Percentiles rank a stretch among this genome's conserved stretches.
Evolutionary conservation across 257 asterid species (phyloP).

Genomic region (Penstemon eatonii): DNA sequence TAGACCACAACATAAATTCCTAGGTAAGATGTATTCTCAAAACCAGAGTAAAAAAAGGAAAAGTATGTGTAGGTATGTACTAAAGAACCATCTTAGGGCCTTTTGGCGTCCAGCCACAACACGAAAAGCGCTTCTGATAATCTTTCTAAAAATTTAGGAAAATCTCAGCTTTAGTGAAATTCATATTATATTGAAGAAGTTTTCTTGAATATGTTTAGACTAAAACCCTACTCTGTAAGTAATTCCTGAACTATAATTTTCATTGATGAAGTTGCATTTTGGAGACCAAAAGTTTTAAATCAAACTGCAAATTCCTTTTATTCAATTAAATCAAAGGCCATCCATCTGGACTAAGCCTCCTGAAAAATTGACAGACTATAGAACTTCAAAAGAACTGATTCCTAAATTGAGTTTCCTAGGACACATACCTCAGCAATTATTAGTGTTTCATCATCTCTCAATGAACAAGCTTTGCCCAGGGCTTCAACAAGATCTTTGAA

Average conservation of each 20-base stretch:
- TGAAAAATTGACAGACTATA: no score
- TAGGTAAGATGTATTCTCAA: not conserved
- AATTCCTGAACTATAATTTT: not conserved
- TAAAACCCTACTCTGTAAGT: not conserved
- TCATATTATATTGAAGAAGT: not conserved
- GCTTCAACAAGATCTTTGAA: constrained; percentile 56
- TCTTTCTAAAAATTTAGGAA: constrained; percentile 3
- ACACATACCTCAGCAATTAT: constrained; percentile 58
- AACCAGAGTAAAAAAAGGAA: constrained; percentile 10
- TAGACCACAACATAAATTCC: no score
- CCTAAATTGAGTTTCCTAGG: constrained; percentile 13
- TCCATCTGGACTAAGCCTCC: no score
- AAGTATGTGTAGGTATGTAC: not conserved
- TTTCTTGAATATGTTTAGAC: not conserved
- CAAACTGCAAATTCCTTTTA: not conserved
- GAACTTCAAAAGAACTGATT: not conserved
- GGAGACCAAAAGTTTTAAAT: not conserved
- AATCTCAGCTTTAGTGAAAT: not conserved
- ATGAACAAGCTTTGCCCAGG: constrained; percentile 45
- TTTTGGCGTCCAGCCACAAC: no score
- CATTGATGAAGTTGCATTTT: not conserved
- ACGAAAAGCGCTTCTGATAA: no score
- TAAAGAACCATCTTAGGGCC: not conserved
- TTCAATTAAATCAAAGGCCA: no score
- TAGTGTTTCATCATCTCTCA: constrained; percentile 57